Base-by-base conservation (phyloP, 805 yeast species). In the Groenewaldozyma tartarivorans region DNA sequence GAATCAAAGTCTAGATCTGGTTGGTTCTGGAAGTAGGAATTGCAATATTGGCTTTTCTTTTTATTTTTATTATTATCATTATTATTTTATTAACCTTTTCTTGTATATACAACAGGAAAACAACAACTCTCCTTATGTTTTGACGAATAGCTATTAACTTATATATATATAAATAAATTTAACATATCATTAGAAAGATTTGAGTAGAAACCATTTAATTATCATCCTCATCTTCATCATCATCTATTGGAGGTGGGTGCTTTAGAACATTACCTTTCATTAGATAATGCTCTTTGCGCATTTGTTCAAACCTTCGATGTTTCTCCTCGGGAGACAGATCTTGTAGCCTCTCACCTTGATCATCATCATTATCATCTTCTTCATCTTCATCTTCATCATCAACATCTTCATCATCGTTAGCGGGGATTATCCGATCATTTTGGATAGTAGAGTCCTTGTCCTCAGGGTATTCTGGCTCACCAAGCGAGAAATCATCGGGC, bases 281-380 rank as follows among this genome's bases (percentile, higher is more conserved):
- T 52, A 80, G 84, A 58, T 86, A 86, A 60, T 87, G 95, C 43
- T 72, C 65, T 55, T 83, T 85, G 55, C 95, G 74, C 72, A 77
- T 68, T 50, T 80, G 81, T 58, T 83, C 94, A 53, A 87, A 87
- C 45, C 67, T 61, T 44, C 61, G 69, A 55, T 81, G 90, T 51
- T 72, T 77, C 41, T 74, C 81, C 49, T 72, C 83, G 1, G 77
- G 71, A 22, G 71, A 63, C n/a, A n/a, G n/a, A n/a, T n/a, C n/a
- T n/a, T n/a, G n/a, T n/a, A n/a, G n/a, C n/a, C n/a, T n/a, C n/a
- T n/a, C n/a, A n/a, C n/a, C n/a, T n/a, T n/a, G n/a, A 33, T 59
- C 60, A 21, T 63, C 68, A 19, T 57, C 68, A 21, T 66, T 72
- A 5, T 58, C 67, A 19, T 58, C 68, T 22, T 67, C 72, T 6